Percentiles rank a stretch among this genome's conserved stretches.
These are phyloP conservation scores for Malbranchea zuffiana DNA, from an alignment of 2,329 filamentous ascomycete species.

Conservation along the genomic window DNA sequence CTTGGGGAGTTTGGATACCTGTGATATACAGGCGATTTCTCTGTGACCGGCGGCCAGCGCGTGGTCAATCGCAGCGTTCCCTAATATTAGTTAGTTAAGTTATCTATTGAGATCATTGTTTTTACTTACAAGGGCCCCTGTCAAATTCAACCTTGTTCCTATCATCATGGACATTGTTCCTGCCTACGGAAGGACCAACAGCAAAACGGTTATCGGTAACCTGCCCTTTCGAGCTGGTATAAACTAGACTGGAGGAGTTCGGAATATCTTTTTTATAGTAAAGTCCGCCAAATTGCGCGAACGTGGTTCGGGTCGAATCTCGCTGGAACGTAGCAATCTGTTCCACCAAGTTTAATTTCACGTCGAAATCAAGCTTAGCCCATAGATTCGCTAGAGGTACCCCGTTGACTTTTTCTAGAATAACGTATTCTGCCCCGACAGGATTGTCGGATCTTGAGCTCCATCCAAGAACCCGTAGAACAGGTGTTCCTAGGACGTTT, in stretches of 20 bases:
- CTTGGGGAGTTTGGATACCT: slow-evolving; percentile 19
- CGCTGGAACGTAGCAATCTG: slow-evolving; percentile 21
- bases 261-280: slow-evolving; percentile 10
- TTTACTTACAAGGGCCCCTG: slow-evolving; percentile 13
- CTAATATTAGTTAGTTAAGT: slow-evolving; percentile 15
- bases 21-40: slow-evolving; percentile 23
- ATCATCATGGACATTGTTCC: slow-evolving; percentile 21
- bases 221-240: neutral
- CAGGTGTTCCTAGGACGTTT: slow-evolving; percentile 13
- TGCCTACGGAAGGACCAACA: slow-evolving; percentile 20
- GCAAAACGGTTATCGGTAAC: slow-evolving; percentile 16
- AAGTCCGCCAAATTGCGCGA: slow-evolving; percentile 7
- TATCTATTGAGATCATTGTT: neutral
- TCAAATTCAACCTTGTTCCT: slow-evolving; percentile 3
- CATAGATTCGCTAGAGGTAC: too few species aligned
- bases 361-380: neutral
- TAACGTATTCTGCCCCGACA: slow-evolving; percentile 5
- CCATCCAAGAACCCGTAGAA: slow-evolving; percentile 7
- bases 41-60: slow-evolving; percentile 23
- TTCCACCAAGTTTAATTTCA: slow-evolving; percentile 15
- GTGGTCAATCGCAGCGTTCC: slow-evolving; percentile 23
- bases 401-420: neutral
- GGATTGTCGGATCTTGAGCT: slow-evolving; percentile 3
- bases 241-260: neutral
- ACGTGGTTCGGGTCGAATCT: slow-evolving; percentile 15